phyloP scores from a whole-genome alignment of 1,284 basidiomycete genomes.

The Heliocybe sulcata region DNA sequence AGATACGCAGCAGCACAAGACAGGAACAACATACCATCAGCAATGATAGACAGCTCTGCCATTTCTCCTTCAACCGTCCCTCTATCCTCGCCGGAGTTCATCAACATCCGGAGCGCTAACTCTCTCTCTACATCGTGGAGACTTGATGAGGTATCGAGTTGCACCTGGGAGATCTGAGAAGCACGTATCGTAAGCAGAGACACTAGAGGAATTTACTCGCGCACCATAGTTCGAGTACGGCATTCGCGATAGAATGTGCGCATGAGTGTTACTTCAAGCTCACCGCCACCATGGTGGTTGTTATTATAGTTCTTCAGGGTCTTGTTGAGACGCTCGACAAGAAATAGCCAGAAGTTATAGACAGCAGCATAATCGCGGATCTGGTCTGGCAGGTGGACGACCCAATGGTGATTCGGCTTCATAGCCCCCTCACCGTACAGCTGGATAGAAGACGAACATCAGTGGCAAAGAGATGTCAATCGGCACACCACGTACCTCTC shows the following conservation, averaged over 20 bases:
- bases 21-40: conserved; percentile 4
- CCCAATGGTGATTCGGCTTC: conserved; percentile 15
- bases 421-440: conserved; percentile 10
- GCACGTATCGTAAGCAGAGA: too few relatives aligned
- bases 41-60: neutral
- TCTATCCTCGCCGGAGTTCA: too few relatives aligned
- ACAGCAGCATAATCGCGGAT: conserved; percentile 16
- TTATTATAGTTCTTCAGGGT: conserved; percentile 15
- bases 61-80: neutral
- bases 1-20: conserved; percentile 6
- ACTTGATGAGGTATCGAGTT: too few relatives aligned
- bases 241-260: conserved; percentile 8
- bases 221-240: too few relatives aligned
- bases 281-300: conserved; percentile 14
- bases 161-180: too few relatives aligned
- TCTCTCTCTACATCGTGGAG: too few relatives aligned
- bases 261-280: conserved; percentile 14
- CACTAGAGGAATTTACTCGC: too few relatives aligned
- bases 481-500: too few relatives aligned
- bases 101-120: too few relatives aligned
- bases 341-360: conserved; percentile 19
- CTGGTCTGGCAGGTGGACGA: conserved; percentile 10
- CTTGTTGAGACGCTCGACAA: conserved; percentile 20
- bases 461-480: too few relatives aligned
- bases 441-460: conserved; percentile 2